Conservation (phyloP, 169 alveolate species). For the Plasmodium chabaudi region DNA sequence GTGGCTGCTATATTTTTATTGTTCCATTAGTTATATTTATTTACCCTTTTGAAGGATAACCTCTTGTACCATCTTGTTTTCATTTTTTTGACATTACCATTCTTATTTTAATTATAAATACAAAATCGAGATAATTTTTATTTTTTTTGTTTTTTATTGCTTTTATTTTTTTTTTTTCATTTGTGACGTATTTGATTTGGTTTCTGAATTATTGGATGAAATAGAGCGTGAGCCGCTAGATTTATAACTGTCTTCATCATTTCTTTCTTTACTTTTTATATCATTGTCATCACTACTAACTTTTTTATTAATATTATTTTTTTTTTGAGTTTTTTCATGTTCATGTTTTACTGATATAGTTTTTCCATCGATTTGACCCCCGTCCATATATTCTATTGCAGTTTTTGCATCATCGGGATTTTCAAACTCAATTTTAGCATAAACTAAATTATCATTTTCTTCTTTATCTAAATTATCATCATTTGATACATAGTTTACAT, state of each 20-base stretch:
- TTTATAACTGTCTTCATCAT: conserved; percentile 11
- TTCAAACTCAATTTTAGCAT: conserved; percentile 48
- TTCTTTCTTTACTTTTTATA: conserved; percentile 11
- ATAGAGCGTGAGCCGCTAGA: conserved; percentile 20
- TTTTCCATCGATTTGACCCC: conserved; percentile 69
- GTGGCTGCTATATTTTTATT: too few relatives aligned
- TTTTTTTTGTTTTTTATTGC: conserved; percentile 7
- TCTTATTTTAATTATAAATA: too few relatives aligned
- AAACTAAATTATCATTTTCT: background rate
- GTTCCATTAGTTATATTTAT: too few relatives aligned
- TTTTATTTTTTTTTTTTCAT: conserved; percentile 13
- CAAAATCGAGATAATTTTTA: too few relatives aligned
- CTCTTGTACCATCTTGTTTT: too few relatives aligned
- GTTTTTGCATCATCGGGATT: conserved; percentile 27
- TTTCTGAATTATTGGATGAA: conserved; percentile 5
- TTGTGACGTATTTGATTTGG: conserved; percentile 11
- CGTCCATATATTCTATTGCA: conserved; percentile 59
- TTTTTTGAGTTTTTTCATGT: conserved; percentile 11
- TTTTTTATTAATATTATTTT: background rate
- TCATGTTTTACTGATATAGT: conserved; percentile 51
- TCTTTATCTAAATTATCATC: conserved; percentile 27
- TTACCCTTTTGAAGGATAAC: too few relatives aligned
- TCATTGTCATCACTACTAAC: background rate
- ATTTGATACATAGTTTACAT: conserved; percentile 11
- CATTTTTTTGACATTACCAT: too few relatives aligned